Evolutionary conservation across 768 basidiomycete genomes (phyloP), one percentile per base, ranked within the genome.

Genomic region (Porphyrellus cyaneotinctus): DNA sequence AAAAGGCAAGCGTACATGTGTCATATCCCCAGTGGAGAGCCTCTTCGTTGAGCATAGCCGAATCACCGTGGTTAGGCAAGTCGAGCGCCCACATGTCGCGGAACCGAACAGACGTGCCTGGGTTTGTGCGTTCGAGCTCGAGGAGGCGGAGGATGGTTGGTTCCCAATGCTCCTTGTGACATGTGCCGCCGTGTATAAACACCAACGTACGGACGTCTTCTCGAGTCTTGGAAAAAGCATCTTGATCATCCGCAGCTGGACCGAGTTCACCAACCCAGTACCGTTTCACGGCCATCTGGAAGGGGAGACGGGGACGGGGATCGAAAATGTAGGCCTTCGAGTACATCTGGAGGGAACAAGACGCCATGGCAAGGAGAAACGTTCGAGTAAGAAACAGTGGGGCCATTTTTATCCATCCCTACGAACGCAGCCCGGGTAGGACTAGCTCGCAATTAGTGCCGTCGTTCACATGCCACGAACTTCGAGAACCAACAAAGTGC

Each of bases 101-200:
- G 23, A 59, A 46, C 8, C 3, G 36, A 35, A 49, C 28, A 10
- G n/a, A 2, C 13, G 26, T 24, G 3, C n/a, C 3, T 13, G n/a
- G 0, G n/a, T 7, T 39, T n/a, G 45, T 28, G 26, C 26, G 26
- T 15, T 54, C 23, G 8, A 46, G 12, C n/a, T 49, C 14, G 17
- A 52, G 58, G 0, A 58, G 48, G 3, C 41, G 47, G 2, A 44
- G 30, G 1, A 58, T 49, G 13, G 20, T 47, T 1, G 47, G 50
- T 4, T 60, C 50, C 56, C 56, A 54, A 1, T 52, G 56, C 17
- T 58, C 53, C 26, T 60, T 58, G 12, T 52, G 50, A 11, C 3
- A 20, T 8, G 47, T 47, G 5, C 1, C 9, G 2, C 39, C 52
- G 5, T 52, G 49, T 3, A 49, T 12, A 13, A 59, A 52, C 14